Percentiles rank a stretch among this genome's conserved stretches.
phyloP scores from a whole-genome alignment of 805 yeast genomes.

The Saturnispora diversa region DNA sequence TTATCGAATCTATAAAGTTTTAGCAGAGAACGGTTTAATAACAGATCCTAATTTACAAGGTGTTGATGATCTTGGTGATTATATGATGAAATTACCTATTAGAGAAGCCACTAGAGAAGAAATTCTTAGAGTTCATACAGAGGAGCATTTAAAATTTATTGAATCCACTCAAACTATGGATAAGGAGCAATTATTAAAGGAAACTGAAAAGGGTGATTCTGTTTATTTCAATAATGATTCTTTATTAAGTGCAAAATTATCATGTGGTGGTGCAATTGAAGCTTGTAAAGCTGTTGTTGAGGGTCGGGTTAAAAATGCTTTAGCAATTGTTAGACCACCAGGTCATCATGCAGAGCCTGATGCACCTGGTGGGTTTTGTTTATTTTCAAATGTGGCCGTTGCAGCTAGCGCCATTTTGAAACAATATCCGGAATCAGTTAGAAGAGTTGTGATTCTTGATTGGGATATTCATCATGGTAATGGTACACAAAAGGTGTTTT shows the following conservation, averaged over 20 bases:
- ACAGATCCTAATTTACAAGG: slow-evolving; percentile 70
- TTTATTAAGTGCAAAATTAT: slow-evolving; percentile 72
- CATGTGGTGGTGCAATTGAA: slow-evolving; percentile 96
- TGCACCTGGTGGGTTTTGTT: slow-evolving; percentile 93
- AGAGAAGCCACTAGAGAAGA: slow-evolving; percentile 86
- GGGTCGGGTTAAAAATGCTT: slow-evolving; percentile 80
- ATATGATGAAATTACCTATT: slow-evolving; percentile 83
- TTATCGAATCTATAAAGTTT: slow-evolving; percentile 82
- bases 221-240: slow-evolving; percentile 93
- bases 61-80: slow-evolving; percentile 66
- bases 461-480: slow-evolving; percentile 99
- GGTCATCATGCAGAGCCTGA: slow-evolving; percentile 99
- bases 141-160: slow-evolving; percentile 68
- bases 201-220: slow-evolving; percentile 89
- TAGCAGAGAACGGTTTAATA: slow-evolving; percentile 90
- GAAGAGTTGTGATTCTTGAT: slow-evolving; percentile 76
- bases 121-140: slow-evolving; percentile 76
- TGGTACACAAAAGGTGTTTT: slow-evolving; percentile 92
- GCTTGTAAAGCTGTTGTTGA: slow-evolving; percentile 94
- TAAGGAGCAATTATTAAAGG: slow-evolving; percentile 65
- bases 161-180: slow-evolving; percentile 71
- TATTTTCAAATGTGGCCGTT: slow-evolving; percentile 93
- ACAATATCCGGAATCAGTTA: slow-evolving; percentile 79
- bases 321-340: slow-evolving; percentile 96
- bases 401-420: slow-evolving; percentile 83